Base-by-base conservation (phyloP, 148 eudicot genomes). In the Vaccinium macrocarpon region DNA sequence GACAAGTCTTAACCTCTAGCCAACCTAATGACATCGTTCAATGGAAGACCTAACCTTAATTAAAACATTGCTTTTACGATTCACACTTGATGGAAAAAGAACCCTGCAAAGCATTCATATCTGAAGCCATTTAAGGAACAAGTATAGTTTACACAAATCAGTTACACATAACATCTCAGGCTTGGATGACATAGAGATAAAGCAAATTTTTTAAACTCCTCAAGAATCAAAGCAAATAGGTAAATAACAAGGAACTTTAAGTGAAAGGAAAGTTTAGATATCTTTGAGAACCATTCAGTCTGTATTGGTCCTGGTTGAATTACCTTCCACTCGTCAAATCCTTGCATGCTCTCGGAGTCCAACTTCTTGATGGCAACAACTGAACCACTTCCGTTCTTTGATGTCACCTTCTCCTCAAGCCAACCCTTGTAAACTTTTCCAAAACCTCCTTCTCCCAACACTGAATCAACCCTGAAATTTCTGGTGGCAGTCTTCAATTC, bases 261-360 rank as follows among this genome's bases (percentile, higher is more conserved):
- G 4, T 23, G 19, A 81, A 66, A 81, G 25, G 73, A 14, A 13
- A 61, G 51, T 8, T 38, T 8, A 81, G 59, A 46, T 46, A 21
- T 35, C 27, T 80, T 79, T 50, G 72, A 42, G 35, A 80, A 46
- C 9, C 70, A 46, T 32, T 57, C 5, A 80, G 50, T 32, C 8
- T 0, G 5, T 11, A 72, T 8, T 53, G 29, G 55, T 46, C 4
- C 8, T 35, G 46, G 72, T 25, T 2, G 35, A 82, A 59, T 8
- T 87, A 93, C 98, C 97, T 93, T 92, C 98, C 98, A 95, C 81
- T 95, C 98, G 46, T 95, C 86, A 38, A 91, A 90, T 18, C 98
- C 98, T 87, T 95, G 98, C 79, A 85, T 11, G 85, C 98, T 92
- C 75, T 95, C 95, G 1, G 93, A 83, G 85, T 95, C 91, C 86